Percentiles rank a stretch among this genome's conserved stretches.
phyloP scores from a whole-genome alignment of 2,329 filamentous ascomycete genomes.

The Diplodia mutila region DNA sequence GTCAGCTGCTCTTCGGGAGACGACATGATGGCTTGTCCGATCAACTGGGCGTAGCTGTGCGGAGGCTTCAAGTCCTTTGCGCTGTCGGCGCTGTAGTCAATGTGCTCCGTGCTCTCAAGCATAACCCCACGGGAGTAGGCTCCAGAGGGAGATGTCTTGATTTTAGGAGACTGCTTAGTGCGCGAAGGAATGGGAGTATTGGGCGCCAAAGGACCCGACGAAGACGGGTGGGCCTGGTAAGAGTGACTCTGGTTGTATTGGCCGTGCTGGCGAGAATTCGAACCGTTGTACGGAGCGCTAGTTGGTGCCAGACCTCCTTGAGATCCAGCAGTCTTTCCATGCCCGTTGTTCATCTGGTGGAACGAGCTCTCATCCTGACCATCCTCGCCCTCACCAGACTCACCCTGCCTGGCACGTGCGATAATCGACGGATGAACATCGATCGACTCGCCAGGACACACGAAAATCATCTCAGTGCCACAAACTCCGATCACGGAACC shows the following conservation, averaged over 20 bases:
- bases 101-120: slow-evolving; percentile 58
- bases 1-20: slow-evolving; percentile 87
- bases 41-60: slow-evolving; percentile 95
- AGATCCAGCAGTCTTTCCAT: slow-evolving; percentile 19
- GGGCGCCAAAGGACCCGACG: slow-evolving; percentile 24
- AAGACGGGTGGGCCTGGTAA: slow-evolving; percentile 12
- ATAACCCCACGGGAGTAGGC: slow-evolving; percentile 54
- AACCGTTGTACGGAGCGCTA: slow-evolving; percentile 28
- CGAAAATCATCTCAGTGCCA: slow-evolving; percentile 97
- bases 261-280: slow-evolving; percentile 24
- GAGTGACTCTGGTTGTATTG: slow-evolving; percentile 19
- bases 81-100: slow-evolving; percentile 80
- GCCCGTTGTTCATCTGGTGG: slow-evolving; percentile 19
- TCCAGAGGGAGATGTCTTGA: slow-evolving; percentile 51
- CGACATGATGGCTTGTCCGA: slow-evolving; percentile 91
- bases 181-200: slow-evolving; percentile 42
- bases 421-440: slow-evolving; percentile 71
- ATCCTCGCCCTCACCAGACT: slow-evolving; percentile 46
- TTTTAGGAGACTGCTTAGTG: slow-evolving; percentile 40
- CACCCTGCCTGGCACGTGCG: slow-evolving; percentile 44
- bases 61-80: slow-evolving; percentile 93
- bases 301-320: slow-evolving; percentile 33
- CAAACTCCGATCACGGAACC: slow-evolving; percentile 91
- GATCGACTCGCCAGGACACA: slow-evolving; percentile 77
- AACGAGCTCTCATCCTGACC: slow-evolving; percentile 24